Conservation (phyloP, 2,329 filamentous ascomycete genomes). For the Penicillium sp. region DNA sequence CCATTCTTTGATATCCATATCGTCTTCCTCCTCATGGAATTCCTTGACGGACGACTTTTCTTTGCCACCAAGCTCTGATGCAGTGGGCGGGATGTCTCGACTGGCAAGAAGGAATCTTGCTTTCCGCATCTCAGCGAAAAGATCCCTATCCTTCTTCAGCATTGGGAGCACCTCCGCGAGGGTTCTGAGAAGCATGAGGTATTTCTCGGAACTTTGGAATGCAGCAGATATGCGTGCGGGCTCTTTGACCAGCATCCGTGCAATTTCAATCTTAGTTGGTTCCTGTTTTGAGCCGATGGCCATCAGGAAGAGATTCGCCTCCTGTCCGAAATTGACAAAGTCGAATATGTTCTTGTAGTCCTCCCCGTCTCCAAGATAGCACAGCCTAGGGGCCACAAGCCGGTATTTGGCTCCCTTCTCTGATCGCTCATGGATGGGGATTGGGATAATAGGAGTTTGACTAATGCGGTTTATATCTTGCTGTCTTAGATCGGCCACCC, state of each 20-base stretch:
- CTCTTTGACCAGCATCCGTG: conserved; percentile 76
- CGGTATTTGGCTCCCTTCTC: conserved; percentile 49
- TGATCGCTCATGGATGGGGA: conserved; percentile 39
- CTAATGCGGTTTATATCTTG: conserved; percentile 60
- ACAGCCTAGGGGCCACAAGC: conserved; percentile 67
- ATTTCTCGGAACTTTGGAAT: conserved; percentile 79
- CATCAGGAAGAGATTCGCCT: conserved; percentile 84
- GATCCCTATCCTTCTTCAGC: conserved; percentile 73
- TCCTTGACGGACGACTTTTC: conserved; percentile 25
- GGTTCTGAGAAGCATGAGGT: conserved; percentile 75
- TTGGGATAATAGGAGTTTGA: conserved; percentile 69
- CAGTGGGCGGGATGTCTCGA: conserved; percentile 60
- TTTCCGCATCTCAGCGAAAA: conserved; percentile 72
- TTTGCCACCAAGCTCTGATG: conserved; percentile 18
- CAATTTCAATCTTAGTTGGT: conserved; percentile 82
- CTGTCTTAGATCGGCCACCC: conserved; percentile 69
- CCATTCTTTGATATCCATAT: conserved; percentile 70
- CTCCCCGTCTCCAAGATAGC: conserved; percentile 72
- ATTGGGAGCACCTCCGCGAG: conserved; percentile 69
- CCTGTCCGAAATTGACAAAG: conserved; percentile 87
- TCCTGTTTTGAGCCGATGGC: conserved; percentile 89
- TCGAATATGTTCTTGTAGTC: conserved; percentile 90
- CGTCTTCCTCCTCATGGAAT: conserved; percentile 59
- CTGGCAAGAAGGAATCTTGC: conserved; percentile 80
- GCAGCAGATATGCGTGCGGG: conserved; percentile 77